Conservation (phyloP, 345 rosid species). For the Moricandia arvensis region DNA sequence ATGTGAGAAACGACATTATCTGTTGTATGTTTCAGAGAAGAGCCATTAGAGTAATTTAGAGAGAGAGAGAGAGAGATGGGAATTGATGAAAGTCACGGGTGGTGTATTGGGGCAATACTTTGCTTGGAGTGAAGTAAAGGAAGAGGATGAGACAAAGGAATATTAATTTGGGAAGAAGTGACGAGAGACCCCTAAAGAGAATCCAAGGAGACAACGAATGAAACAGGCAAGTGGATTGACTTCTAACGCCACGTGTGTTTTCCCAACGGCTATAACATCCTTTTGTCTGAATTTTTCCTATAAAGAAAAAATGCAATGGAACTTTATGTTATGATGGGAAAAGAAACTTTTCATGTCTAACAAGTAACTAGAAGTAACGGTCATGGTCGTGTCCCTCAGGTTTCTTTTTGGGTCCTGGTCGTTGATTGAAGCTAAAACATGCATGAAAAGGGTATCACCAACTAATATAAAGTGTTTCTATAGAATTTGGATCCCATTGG, state of each 20-base stretch:
- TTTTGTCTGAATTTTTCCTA: background rate
- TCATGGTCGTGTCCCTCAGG: too few species aligned
- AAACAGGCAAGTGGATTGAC: conserved; percentile 29
- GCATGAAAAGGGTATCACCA: background rate
- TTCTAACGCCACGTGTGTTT: conserved; percentile 28
- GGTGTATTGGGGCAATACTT: conserved; percentile 37
- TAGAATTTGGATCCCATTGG: background rate
- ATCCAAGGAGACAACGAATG: conserved; percentile 38
- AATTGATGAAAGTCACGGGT: conserved; percentile 37
- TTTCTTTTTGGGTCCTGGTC: too few species aligned
- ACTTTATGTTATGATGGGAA: background rate
- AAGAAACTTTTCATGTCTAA: conserved; percentile 14
- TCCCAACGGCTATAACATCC: conserved; percentile 29
- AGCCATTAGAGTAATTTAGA: too few species aligned
- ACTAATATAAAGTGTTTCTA: background rate
- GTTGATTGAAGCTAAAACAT: background rate
- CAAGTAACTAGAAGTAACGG: conserved; percentile 24
- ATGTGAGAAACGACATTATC: conserved; percentile 11
- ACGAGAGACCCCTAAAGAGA: background rate
- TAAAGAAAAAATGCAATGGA: background rate
- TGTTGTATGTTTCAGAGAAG: conserved; percentile 1
- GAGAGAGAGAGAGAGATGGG: background rate
- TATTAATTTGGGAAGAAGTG: conserved; percentile 29
- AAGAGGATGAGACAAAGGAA: conserved; percentile 41
- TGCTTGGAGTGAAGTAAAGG: conserved; percentile 33